Percentiles rank a stretch among this genome's conserved stretches.
Evolutionary conservation across 2,329 filamentous ascomycete species (phyloP).

Genomic region (Talaromyces sp.): DNA sequence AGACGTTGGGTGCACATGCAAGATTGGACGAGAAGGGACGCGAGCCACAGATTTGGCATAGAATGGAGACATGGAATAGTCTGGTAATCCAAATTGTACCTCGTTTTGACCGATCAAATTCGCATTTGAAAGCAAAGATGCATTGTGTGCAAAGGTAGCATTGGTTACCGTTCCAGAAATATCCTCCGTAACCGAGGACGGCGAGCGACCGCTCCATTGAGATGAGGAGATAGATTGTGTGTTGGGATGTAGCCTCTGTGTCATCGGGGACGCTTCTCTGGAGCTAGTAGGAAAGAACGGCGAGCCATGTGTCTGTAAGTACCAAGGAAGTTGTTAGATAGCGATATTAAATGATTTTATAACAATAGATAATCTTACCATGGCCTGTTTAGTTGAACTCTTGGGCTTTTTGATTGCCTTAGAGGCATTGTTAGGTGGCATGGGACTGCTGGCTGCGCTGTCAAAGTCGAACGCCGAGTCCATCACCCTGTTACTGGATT

Average conservation of each 20-base stretch:
- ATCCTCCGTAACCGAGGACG: conserved; percentile 44
- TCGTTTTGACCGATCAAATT: conserved; percentile 33
- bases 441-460: conserved; percentile 47
- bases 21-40: conserved; percentile 38
- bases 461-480: conserved; percentile 50
- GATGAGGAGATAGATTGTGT: conserved; percentile 31
- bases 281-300: conserved; percentile 35
- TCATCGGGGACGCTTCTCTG: conserved; percentile 37
- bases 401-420: conserved; percentile 25
- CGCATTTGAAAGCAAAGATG: conserved; percentile 32
- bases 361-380: not conserved
- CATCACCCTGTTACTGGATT: conserved; percentile 47
- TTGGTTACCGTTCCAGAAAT: conserved; percentile 46
- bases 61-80: conserved; percentile 12
- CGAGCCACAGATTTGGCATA: conserved; percentile 18
- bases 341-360: not conserved
- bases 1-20: conserved; percentile 65
- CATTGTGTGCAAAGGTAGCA: conserved; percentile 41
- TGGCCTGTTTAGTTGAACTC: not conserved
- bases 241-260: conserved; percentile 28
- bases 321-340: not conserved
- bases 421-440: conserved; percentile 34
- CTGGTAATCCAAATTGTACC: conserved; percentile 38
- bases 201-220: conserved; percentile 42
- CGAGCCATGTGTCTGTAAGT: conserved; percentile 25